These are phyloP conservation scores for Paxillus ammoniavirescens DNA, from an alignment of 768 basidiomycete species.

Conservation along the genomic window DNA sequence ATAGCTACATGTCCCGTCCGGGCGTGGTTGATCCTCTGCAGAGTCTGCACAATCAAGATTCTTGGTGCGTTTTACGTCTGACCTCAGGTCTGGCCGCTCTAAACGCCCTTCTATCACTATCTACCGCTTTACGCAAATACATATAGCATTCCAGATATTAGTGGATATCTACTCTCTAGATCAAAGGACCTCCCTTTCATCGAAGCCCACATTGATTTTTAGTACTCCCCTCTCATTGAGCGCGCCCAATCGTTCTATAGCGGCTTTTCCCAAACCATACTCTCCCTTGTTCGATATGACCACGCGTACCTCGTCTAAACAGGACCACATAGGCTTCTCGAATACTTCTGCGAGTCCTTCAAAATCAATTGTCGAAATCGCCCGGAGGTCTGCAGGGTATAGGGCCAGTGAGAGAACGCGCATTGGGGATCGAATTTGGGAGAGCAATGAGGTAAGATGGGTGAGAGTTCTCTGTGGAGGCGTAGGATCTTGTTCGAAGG, in stretches of 20 bases:
- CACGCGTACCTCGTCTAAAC: conserved; percentile 25
- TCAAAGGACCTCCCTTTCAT: conserved; percentile 30
- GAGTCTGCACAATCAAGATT: no score
- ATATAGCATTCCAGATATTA: background rate
- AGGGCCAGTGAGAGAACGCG: conserved; percentile 30
- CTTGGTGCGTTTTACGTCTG: no score
- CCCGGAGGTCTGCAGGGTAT: conserved; percentile 31
- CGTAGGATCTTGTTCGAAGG: conserved; percentile 15
- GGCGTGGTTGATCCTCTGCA: no score
- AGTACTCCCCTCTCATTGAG: conserved; percentile 27
- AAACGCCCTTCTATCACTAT: background rate
- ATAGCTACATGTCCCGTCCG: no score
- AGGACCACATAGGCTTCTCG: conserved; percentile 19
- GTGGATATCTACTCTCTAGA: background rate
- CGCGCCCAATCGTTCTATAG: conserved; percentile 18
- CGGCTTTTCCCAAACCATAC: conserved; percentile 21
- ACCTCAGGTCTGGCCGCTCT: no score
- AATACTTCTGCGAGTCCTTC: conserved; percentile 27
- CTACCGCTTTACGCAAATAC: background rate
- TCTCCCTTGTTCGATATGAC: conserved; percentile 33
- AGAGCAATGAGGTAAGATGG: conserved; percentile 26
- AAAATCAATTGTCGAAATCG: conserved; percentile 28
- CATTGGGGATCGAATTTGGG: conserved; percentile 27
- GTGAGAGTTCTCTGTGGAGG: conserved; percentile 14
- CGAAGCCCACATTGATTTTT: conserved; percentile 29